These are phyloP conservation scores for Taphrina confusa DNA, from an alignment of 1,139 yeast genomes.

Conservation along the genomic window DNA sequence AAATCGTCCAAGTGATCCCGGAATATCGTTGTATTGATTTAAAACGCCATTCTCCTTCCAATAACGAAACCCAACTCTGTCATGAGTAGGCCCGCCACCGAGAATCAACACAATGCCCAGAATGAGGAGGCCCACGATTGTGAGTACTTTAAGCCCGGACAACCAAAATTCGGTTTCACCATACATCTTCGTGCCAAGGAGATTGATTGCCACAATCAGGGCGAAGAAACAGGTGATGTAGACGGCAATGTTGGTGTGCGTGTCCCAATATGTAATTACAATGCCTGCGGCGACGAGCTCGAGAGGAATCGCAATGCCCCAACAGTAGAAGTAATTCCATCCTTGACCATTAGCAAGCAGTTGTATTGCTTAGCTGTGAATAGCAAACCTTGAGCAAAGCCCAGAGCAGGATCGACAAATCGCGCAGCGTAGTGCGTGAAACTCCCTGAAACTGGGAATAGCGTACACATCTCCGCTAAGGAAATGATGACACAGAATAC, in stretches of 20 bases:
- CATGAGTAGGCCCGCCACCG: slow-evolving; percentile 61
- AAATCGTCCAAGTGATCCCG: slow-evolving; percentile 52
- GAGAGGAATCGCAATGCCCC: slow-evolving; percentile 48
- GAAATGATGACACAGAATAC: slow-evolving; percentile 71
- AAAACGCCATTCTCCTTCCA: slow-evolving; percentile 93
- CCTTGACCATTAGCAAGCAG: slow-evolving; percentile 32
- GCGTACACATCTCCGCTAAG: slow-evolving; percentile 83
- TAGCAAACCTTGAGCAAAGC: slow-evolving; percentile 51
- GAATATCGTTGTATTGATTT: slow-evolving; percentile 53
- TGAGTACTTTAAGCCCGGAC: slow-evolving; percentile 57
- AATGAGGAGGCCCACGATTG: slow-evolving; percentile 57
- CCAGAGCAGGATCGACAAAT: slow-evolving; percentile 48
- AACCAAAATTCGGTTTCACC: slow-evolving; percentile 73
- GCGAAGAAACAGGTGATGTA: slow-evolving; percentile 48
- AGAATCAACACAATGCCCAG: slow-evolving; percentile 62
- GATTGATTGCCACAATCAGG: slow-evolving; percentile 45
- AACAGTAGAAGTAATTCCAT: slow-evolving; percentile 47
- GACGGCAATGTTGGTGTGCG: slow-evolving; percentile 43
- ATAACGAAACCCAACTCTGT: slow-evolving; percentile 52
- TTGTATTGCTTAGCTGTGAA: slow-evolving; percentile 32
- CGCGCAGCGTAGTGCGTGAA: slow-evolving; percentile 39
- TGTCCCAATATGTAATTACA: slow-evolving; percentile 46
- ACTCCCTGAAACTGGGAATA: slow-evolving; percentile 50
- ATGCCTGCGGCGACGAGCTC: slow-evolving; percentile 50
- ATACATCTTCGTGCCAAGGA: slow-evolving; percentile 48